Base-by-base conservation (phyloP, 208 protist species). In the Leishmania aethiopica region DNA sequence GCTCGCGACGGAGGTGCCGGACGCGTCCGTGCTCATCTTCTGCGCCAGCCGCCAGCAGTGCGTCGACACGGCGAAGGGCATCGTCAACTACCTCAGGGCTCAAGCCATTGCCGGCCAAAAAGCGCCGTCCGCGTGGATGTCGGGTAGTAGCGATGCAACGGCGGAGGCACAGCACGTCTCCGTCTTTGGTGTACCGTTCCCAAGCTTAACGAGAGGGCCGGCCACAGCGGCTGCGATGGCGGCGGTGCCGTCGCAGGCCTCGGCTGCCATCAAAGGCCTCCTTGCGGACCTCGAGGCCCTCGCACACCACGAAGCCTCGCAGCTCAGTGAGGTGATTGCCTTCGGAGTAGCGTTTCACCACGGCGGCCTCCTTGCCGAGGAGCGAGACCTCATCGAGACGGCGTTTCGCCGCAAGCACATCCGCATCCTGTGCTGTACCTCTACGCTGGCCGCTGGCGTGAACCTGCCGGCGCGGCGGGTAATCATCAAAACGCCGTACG, bases 391-490 rank as follows among this genome's bases (percentile, higher is more conserved):
- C 22, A 90, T 98, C 67, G 96, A 98, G 88, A 55, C 77, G 6
- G 95, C 94, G 40, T 98, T 93, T 83, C 90, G 93, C 37, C 79
- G 84, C 40, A 85, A 93, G 49, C 80, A 91, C 57, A 69, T 99
- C 28, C 88, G 85, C 74, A 89, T 98, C 51, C 82, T 98, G 11
- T 97, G 94, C 84, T 98, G 94, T 84, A 99, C 96, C 69, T 97
- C 95, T 42, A 99, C 97, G 10, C 86, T 99, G 32, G 95, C 97
- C 17, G 96, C 97, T 15, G 97, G 97, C 19, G 96, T 99, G 15
- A 99, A 99, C 78, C 85, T 99, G 42, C 97, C 97, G 1, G 96
- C 97, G 42, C 87, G 93, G 55, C 94, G 96, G 45, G 96, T 98
- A 53, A 91, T 98, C 37, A 96, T 98, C 83, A 89, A 91, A 71